These are phyloP conservation scores for Hymenoscyphus repandus DNA, from an alignment of 2,329 filamentous ascomycete species.

Conservation along the genomic window DNA sequence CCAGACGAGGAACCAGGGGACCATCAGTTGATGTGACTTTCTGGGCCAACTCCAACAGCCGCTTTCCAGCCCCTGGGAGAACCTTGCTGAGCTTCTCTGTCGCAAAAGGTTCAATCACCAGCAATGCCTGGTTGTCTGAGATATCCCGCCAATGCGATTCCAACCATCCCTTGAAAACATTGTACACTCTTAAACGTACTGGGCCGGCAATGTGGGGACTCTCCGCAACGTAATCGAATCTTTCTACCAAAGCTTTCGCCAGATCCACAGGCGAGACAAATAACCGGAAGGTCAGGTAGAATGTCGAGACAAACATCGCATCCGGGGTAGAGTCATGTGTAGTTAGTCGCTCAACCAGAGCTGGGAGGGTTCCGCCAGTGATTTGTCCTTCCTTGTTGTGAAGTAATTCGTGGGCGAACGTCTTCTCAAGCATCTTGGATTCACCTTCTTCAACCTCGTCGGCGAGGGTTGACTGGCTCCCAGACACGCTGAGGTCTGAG, in stretches of 20 bases:
- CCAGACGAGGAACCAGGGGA: constrained; percentile 73
- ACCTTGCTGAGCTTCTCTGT: constrained; percentile 61
- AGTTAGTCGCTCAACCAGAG: constrained; percentile 89
- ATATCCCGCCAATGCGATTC: constrained; percentile 91
- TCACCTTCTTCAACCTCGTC: constrained; percentile 79
- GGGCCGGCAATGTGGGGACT: constrained; percentile 69
- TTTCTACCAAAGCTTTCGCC: constrained; percentile 76
- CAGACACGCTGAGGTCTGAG: constrained; percentile 62
- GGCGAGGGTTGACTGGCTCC: constrained; percentile 56
- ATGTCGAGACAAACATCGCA: constrained; percentile 84
- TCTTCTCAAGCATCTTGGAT: constrained; percentile 81
- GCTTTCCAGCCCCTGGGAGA: constrained; percentile 71
- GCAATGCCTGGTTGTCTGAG: constrained; percentile 70
- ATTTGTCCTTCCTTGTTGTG: constrained; percentile 93
- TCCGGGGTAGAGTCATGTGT: constrained; percentile 91
- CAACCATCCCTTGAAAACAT: constrained; percentile 94
- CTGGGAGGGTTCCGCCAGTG: constrained; percentile 84
- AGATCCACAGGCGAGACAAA: constrained; percentile 80
- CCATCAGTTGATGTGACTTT: constrained; percentile 71
- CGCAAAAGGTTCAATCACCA: constrained; percentile 75
- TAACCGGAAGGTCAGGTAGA: constrained; percentile 92
- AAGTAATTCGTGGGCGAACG: constrained; percentile 84
- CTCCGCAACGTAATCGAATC: constrained; percentile 87
- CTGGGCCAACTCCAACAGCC: constrained; percentile 73
- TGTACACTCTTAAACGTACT: constrained; percentile 87